Evolutionary conservation across 1,139 yeast genomes (phyloP).

Genomic region (Saccharomyces hybrid): DNA sequence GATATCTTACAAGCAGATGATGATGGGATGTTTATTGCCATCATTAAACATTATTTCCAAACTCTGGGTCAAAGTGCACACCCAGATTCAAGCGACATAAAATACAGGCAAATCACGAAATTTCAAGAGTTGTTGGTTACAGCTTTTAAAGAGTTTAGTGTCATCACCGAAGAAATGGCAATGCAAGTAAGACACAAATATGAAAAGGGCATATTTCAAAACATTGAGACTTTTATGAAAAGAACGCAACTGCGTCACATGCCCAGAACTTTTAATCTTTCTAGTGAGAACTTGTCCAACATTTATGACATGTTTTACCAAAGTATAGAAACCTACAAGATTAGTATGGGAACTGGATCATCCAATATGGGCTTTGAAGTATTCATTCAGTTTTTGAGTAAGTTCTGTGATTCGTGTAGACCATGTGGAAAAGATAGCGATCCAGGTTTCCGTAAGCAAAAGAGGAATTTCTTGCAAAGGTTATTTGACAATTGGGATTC

Average conservation of each 20-base stretch:
- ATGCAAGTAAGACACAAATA: conserved; percentile 61
- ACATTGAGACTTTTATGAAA: conserved; percentile 85
- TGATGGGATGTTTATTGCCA: conserved; percentile 85
- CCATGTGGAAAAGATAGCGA: conserved; percentile 35
- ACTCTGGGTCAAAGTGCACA: conserved; percentile 75
- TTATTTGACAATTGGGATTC: conserved; percentile 69
- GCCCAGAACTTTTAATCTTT: conserved; percentile 60
- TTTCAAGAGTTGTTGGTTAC: conserved; percentile 88
- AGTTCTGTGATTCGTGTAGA: conserved; percentile 72
- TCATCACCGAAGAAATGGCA: conserved; percentile 68
- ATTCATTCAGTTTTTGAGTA: conserved; percentile 67
- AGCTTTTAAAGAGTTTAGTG: conserved; percentile 84
- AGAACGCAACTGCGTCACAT: conserved; percentile 83
- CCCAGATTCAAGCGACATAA: conserved; percentile 61
- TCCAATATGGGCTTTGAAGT: conserved; percentile 66
- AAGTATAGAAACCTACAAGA: conserved; percentile 59
- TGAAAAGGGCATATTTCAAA: conserved; percentile 71
- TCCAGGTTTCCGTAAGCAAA: conserved; percentile 32
- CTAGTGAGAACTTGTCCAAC: conserved; percentile 52
- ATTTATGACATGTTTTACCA: conserved; percentile 81
- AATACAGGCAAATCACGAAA: conserved; percentile 61
- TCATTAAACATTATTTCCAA: conserved; percentile 74
- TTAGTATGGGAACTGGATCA: conserved; percentile 63
- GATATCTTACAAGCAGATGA: conserved; percentile 72
- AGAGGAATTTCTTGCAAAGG: conserved; percentile 47